These are phyloP conservation scores for Pyrrhoderma lamaoense DNA, from an alignment of 1,284 basidiomycete genomes.

Conservation along the genomic window DNA sequence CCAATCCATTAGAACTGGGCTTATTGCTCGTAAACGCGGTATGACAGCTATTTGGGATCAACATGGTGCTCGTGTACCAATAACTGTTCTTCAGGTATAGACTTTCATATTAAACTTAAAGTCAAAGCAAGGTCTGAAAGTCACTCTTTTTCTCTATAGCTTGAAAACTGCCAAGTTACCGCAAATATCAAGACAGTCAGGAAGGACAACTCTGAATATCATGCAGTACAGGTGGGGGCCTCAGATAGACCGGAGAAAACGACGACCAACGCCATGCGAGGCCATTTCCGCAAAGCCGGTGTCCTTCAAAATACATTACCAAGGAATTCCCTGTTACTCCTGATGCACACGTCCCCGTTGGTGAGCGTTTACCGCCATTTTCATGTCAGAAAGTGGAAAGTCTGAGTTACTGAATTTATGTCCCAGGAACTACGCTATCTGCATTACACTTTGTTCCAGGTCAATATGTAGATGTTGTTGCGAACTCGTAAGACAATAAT, in stretches of 20 bases:
- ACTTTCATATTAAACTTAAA: conserved; percentile 6
- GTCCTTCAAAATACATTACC: conserved; percentile 84
- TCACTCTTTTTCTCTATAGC: conserved; percentile 32
- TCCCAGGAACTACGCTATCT: conserved; percentile 84
- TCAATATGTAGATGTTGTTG: conserved; percentile 91
- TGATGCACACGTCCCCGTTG: conserved; percentile 86
- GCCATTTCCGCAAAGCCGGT: conserved; percentile 81
- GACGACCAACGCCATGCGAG: conserved; percentile 68
- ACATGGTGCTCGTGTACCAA: conserved; percentile 80
- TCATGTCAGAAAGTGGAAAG: neutral
- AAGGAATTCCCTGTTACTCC: conserved; percentile 86
- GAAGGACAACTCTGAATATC: conserved; percentile 63
- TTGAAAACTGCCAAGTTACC: conserved; percentile 82
- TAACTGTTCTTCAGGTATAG: conserved; percentile 91
- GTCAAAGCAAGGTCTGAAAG: neutral
- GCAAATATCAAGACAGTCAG: conserved; percentile 63
- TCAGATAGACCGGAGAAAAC: conserved; percentile 63
- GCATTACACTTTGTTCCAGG: conserved; percentile 97
- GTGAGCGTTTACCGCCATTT: conserved; percentile 39
- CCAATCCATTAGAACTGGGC: conserved; percentile 82
- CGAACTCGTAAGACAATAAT: conserved; percentile 65
- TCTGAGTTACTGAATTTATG: neutral
- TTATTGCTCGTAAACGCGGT: conserved; percentile 92
- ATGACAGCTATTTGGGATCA: conserved; percentile 95
- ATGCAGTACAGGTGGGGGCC: conserved; percentile 82